Evolutionary conservation across 805 yeast species (phyloP).

Genomic region (Yarrowia deformans): DNA sequence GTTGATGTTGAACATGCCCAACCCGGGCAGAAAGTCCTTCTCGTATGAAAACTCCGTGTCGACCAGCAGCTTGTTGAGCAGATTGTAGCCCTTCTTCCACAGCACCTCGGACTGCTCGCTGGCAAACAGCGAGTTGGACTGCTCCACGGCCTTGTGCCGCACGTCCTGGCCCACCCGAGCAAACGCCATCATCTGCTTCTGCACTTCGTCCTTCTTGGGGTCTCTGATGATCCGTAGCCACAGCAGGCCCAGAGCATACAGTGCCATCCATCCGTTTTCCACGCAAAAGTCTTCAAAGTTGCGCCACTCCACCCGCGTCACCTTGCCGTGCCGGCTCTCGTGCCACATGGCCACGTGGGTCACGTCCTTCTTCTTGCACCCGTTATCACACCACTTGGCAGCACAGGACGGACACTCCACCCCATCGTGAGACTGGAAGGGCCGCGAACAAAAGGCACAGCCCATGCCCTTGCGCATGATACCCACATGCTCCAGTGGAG

Average conservation of each 20-base stretch:
- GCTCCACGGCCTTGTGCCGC: conserved; percentile 64
- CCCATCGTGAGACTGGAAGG: conserved; percentile 56
- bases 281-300: conserved; percentile 66
- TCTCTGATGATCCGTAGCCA: conserved; percentile 58
- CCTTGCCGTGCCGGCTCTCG: conserved; percentile 50
- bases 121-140: conserved; percentile 58
- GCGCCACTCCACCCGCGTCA: conserved; percentile 55
- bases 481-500: conserved; percentile 70
- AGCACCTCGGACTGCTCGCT: conserved; percentile 63
- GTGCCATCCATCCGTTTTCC: conserved; percentile 71
- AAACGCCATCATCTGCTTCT: conserved; percentile 63
- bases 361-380: conserved; percentile 51
- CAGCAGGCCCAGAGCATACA: conserved; percentile 67
- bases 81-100: conserved; percentile 65
- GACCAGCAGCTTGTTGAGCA: conserved; percentile 58
- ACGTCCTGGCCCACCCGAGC: conserved; percentile 73
- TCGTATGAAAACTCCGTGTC: conserved; percentile 54
- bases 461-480: conserved; percentile 68
- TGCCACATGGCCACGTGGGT: conserved; percentile 69
- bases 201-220: conserved; percentile 48
- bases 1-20: conserved; percentile 79
- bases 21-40: conserved; percentile 60
- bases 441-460: conserved; percentile 74
- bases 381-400: conserved; percentile 33
- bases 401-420: conserved; percentile 39